phyloP scores from a whole-genome alignment of 1,284 basidiomycete genomes.

The Microbotryum violaceum region DNA sequence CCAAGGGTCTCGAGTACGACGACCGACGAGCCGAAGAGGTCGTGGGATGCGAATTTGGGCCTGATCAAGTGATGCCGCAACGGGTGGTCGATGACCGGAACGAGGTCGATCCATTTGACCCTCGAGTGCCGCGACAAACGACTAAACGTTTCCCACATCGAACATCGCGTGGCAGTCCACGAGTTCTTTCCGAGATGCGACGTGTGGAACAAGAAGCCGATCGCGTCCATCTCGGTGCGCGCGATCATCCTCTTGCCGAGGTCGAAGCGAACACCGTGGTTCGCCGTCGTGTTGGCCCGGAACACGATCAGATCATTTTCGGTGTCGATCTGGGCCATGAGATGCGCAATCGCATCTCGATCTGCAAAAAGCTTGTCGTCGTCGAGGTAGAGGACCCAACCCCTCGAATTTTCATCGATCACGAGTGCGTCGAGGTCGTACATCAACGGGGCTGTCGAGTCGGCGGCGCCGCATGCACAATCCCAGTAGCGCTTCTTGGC shows the following conservation, averaged over 20 bases:
- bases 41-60: not conserved
- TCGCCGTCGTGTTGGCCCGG: slow-evolving; percentile 9
- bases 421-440: slow-evolving; percentile 15
- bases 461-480: slow-evolving; percentile 14
- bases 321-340: slow-evolving; percentile 22
- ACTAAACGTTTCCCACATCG: slow-evolving; percentile 19
- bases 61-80: slow-evolving; percentile 18
- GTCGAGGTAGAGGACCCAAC: slow-evolving; percentile 24
- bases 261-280: slow-evolving; percentile 1
- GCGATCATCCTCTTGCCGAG: slow-evolving; percentile 13
- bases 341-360: slow-evolving; percentile 13
- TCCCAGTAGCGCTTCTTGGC: slow-evolving; percentile 11
- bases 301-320: slow-evolving; percentile 21
- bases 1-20: slow-evolving; percentile 21
- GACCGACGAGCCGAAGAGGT: slow-evolving; percentile 13
- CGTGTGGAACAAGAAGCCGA: slow-evolving; percentile 28
- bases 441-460: slow-evolving; percentile 8
- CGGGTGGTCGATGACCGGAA: slow-evolving; percentile 23
- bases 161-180: slow-evolving; percentile 18
- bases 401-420: not conserved
- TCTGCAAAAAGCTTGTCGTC: slow-evolving; percentile 20
- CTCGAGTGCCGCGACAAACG: slow-evolving; percentile 10
- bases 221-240: slow-evolving; percentile 13
- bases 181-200: slow-evolving; percentile 14
- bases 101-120: slow-evolving; percentile 28